Base-by-base conservation (phyloP, 164 flowering plant genomes). In the Vitis amurensis region DNA sequence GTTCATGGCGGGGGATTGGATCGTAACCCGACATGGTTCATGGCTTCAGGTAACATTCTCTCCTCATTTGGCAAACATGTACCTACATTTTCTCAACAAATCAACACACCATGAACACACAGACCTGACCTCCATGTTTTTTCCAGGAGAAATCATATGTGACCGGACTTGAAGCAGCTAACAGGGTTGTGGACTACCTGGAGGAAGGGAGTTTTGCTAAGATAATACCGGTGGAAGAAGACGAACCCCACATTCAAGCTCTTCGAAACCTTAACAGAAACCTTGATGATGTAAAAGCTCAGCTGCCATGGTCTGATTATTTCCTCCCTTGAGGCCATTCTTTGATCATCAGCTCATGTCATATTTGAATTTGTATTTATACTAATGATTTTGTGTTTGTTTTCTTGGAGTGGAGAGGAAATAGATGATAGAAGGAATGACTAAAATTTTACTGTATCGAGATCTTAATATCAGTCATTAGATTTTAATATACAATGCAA, bases 1-100 rank as follows among this genome's bases (percentile, higher is more conserved):
- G 71, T 89, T 83, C 78, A 83, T 87, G 89, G 87, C 91, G 14
- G 91, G 91, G 58, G 90, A 87, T 73, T 89, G 91, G 89, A 83
- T 89, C 66, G 71, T 78, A 71, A 87, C 29, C 71, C 79, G 89
- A 9, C 93, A 89, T 68, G 93, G 93, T 63, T 87, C 93, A 61
- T 89, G 91, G 87, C 76, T 81, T 75, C 89, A 87, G 86, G 89
- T 89, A n/a, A 31, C 9, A 50, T 17, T 55, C 16, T 8, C 10
- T 19, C 23, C 56, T 12, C 1, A 1, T 27, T 12, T 9, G 9
- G 7, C 44, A 37, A 37, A 37, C 27, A 23, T 23, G 27, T 23
- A 23, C 27, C 27, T 23, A 23, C 27, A 23, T 23, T 23, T 23
- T 23, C 27, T 23, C 27, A 23, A 23, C 27, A 23, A 23, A 23